These are phyloP conservation scores for Pseudonitzschia multiseries DNA, from an alignment of 108 stramenopile species.

Conservation along the genomic window DNA sequence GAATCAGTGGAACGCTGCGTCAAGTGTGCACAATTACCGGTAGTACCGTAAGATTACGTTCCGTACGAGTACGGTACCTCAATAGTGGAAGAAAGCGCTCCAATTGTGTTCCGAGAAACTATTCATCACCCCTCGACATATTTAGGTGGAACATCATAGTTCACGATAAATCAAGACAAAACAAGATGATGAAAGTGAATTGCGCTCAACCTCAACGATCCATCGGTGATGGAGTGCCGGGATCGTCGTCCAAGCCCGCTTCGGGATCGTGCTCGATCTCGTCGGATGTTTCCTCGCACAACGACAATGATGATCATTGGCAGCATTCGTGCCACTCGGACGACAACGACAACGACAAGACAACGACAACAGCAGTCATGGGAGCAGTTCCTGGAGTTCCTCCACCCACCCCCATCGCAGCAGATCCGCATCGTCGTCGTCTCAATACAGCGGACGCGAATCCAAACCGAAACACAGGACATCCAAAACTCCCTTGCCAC, in stretches of 20 bases:
- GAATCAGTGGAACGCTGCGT: too few species aligned
- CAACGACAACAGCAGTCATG: slow-evolving; percentile 1
- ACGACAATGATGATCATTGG: slow-evolving; percentile 4
- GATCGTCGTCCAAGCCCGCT: not conserved
- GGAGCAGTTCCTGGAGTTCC: slow-evolving; percentile 6
- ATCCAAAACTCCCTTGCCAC: slow-evolving; percentile 20
- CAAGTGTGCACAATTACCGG: too few species aligned
- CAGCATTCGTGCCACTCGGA: too few species aligned
- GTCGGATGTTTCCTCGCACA: not conserved
- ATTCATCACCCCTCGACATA: too few species aligned
- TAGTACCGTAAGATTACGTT: too few species aligned
- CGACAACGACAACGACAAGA: too few species aligned
- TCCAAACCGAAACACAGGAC: not conserved
- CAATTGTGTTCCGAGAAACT: too few species aligned
- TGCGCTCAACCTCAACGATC: not conserved
- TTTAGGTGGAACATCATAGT: too few species aligned
- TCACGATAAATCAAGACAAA: not conserved
- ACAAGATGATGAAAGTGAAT: not conserved
- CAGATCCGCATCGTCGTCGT: not conserved
- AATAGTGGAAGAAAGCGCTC: too few species aligned
- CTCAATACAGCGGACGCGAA: not conserved
- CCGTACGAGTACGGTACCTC: too few species aligned
- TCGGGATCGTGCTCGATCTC: not conserved
- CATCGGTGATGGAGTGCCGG: not conserved
- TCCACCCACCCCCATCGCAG: not conserved